Percentiles rank a stretch among this genome's conserved stretches.
Evolutionary conservation across 2,329 filamentous ascomycete species (phyloP).

Genomic region (Zasmidium cellare): DNA sequence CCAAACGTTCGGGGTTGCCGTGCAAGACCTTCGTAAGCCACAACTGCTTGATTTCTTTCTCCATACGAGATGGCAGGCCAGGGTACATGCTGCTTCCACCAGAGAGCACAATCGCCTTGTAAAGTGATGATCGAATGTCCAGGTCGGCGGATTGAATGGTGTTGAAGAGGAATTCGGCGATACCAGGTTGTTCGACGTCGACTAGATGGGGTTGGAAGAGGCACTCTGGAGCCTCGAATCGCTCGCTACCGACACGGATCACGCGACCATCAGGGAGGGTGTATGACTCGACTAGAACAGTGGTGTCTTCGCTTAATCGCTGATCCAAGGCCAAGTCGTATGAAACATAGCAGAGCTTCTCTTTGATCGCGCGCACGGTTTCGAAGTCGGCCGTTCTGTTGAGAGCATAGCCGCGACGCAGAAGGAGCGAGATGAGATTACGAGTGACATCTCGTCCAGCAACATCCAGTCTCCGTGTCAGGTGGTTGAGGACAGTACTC

Average conservation of each 20-base stretch:
- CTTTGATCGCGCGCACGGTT: constrained; percentile 98
- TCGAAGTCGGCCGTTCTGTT: constrained; percentile 99
- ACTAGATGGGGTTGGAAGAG: constrained; percentile 98
- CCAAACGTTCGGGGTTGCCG: constrained; percentile 88
- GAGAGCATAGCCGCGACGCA: constrained; percentile 90
- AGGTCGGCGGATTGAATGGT: constrained; percentile 96
- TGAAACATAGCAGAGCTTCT: constrained; percentile 99
- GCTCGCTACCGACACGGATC: constrained; percentile 92
- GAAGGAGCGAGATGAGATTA: constrained; percentile 91
- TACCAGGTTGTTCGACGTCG: constrained; percentile 94
- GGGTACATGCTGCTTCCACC: constrained; percentile 99
- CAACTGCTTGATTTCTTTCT: constrained; percentile 98
- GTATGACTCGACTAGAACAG: constrained; percentile 94
- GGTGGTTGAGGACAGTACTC: constrained; percentile 94
- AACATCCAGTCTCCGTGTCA: constrained; percentile 90
- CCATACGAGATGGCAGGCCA: constrained; percentile 85
- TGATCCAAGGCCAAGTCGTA: constrained; percentile 98
- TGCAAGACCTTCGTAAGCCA: constrained; percentile 91
- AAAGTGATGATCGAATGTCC: constrained; percentile 88
- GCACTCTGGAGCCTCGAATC: constrained; percentile 97
- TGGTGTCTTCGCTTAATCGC: constrained; percentile 93
- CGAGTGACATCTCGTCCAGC: constrained; percentile 97
- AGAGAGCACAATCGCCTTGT: constrained; percentile 95
- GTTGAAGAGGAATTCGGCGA: constrained; percentile 97
- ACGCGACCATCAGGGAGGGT: constrained; percentile 95